phyloP scores from a whole-genome alignment of 768 basidiomycete species.

The Kwoniella newhampshirensis region DNA sequence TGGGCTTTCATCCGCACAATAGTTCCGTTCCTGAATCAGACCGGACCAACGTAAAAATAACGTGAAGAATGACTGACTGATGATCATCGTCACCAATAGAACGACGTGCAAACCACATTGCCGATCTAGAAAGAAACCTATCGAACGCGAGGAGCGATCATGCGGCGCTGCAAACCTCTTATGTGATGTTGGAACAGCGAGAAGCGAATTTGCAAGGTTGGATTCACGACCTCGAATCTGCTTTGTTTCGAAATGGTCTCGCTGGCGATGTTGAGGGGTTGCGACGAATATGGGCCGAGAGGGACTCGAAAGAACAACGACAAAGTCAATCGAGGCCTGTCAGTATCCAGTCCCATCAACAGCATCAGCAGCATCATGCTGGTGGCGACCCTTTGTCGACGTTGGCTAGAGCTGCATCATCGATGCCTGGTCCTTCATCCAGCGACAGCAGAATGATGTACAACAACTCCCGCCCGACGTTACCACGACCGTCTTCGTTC shows the following conservation, averaged over 20 bases:
- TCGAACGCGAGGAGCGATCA: conserved; percentile 15
- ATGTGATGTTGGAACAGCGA: conserved; percentile 14
- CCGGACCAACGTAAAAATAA: no score
- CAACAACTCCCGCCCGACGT: conserved; percentile 1
- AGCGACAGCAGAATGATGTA: conserved; percentile 10
- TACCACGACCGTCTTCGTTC: conserved; percentile 13
- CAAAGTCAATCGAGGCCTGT: neutral
- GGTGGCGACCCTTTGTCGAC: conserved; percentile 21
- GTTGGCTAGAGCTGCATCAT: conserved; percentile 17
- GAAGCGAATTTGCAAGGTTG: conserved; percentile 25
- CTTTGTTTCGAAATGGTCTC: conserved; percentile 23
- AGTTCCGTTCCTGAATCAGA: neutral
- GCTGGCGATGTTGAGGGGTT: conserved; percentile 21
- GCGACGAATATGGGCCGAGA: conserved; percentile 18
- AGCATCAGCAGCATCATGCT: neutral
- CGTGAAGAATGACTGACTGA: conserved; percentile 1
- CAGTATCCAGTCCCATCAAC: conserved; percentile 2
- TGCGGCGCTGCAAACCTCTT: conserved; percentile 9
- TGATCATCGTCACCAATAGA: conserved; percentile 22
- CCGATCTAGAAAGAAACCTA: conserved; percentile 26
- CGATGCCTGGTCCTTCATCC: conserved; percentile 11
- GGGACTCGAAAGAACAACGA: neutral
- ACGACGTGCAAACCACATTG: conserved; percentile 39
- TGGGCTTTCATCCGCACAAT: conserved; percentile 4
- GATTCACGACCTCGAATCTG: conserved; percentile 26